Evolutionary conservation across 2,329 filamentous ascomycete genomes (phyloP).

Genomic region (Karstenula rhodostoma): DNA sequence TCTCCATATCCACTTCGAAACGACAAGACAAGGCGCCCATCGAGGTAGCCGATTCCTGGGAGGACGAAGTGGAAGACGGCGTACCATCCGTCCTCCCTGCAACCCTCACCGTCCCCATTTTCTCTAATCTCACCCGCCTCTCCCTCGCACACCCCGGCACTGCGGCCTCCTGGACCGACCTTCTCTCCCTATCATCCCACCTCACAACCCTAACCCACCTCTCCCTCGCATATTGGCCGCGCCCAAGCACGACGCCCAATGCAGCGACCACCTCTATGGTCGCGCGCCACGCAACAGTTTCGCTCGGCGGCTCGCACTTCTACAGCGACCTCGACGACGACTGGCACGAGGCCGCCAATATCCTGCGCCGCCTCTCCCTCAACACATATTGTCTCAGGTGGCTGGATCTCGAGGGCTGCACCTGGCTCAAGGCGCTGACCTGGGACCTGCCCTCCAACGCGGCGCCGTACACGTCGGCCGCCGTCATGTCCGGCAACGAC

Average conservation of each 20-base stretch:
- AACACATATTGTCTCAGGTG: conserved; percentile 67
- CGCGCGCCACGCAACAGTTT: conserved; percentile 52
- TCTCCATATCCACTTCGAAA: conserved; percentile 24
- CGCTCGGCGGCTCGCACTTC: conserved; percentile 60
- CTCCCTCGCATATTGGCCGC: conserved; percentile 69
- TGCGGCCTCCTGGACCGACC: conserved; percentile 62
- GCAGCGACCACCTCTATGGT: conserved; percentile 56
- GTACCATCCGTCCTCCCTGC: conserved; percentile 17
- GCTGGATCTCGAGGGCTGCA: conserved; percentile 69
- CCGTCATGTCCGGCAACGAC: conserved; percentile 4
- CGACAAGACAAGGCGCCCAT: conserved; percentile 22
- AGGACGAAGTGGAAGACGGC: conserved; percentile 47
- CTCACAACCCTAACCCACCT: conserved; percentile 67
- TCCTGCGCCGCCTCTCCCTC: conserved; percentile 64
- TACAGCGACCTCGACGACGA: conserved; percentile 64
- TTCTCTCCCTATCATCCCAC: conserved; percentile 62
- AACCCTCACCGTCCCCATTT: conserved; percentile 45
- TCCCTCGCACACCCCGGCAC: conserved; percentile 63
- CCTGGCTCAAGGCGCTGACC: conserved; percentile 63
- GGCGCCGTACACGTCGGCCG: background rate
- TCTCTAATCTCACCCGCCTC: conserved; percentile 64
- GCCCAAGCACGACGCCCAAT: conserved; percentile 65
- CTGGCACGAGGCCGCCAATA: conserved; percentile 63
- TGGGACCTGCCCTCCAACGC: conserved; percentile 41
- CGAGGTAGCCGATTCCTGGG: conserved; percentile 57